Base-by-base conservation (phyloP, 129 eudicot species). In the Saposhnikovia divaricata region DNA sequence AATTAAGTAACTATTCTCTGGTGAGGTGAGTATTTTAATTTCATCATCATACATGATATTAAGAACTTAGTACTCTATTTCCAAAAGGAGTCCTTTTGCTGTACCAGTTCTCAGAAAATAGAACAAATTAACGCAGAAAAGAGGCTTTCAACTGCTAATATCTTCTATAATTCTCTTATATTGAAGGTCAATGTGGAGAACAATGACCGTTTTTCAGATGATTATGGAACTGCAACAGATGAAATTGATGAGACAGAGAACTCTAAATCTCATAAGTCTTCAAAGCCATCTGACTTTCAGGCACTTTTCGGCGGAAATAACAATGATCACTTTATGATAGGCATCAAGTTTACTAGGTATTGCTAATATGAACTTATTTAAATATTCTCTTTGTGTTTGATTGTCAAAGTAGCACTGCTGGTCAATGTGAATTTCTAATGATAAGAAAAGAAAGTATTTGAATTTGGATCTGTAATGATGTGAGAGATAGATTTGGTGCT, bases 261-360 rank as follows among this genome's bases (percentile, higher is more conserved):
- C 23, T 80, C 80, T 25, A 87, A 86, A 75, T 46, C 92, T 65
- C 81, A 87, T 75, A 86, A 83, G 82, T 83, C 81, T 66, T 81
- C 91, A 66, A 96, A 96, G 88, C 99, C 99, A 40, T 82, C 90
- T 7, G 99, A 96, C 77, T 85, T 34, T 72, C 87, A 90, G 75
- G 83, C 91, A 63, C 87, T 95, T 38, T 84, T 95, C 80, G 91
- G 93, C 76, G 92, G 90, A 57, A 95, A 95, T 82, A 88, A 80
- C 75, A 74, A 88, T 43, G 97, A 95, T 86, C 85, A 84, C 89
- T 95, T 95, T 79, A 84, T 92, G 95, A 83, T 95, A 13, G 96
- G 97, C 84, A 80, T 95, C 51, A 92, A 95, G 83, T 92, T 89
- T 72, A 88, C 94, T 42, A 89, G 89, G 99, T 95, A 89, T 77